These are phyloP conservation scores for Endocarpon pusillum DNA, from an alignment of 495 filamentous ascomycete species.

Conservation along the genomic window DNA sequence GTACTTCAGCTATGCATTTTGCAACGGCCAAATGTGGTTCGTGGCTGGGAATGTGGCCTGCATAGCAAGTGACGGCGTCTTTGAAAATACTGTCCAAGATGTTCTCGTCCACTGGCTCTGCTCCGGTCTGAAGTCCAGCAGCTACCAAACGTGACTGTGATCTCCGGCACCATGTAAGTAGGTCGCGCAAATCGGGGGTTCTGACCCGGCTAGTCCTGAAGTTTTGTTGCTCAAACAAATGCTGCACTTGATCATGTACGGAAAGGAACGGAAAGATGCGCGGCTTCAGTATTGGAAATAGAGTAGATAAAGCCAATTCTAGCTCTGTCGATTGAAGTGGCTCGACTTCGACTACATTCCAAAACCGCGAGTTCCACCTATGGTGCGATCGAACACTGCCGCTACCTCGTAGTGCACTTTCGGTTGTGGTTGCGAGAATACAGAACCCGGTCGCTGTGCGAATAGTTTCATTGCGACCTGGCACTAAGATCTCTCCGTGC, in stretches of 20 bases:
- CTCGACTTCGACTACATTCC: too few relatives aligned
- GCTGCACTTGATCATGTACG: too few relatives aligned
- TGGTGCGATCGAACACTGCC: slow-evolving; percentile 36
- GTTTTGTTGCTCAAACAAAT: too few relatives aligned
- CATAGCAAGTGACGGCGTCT: slow-evolving; percentile 79
- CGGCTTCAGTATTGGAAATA: too few relatives aligned
- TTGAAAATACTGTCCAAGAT: slow-evolving; percentile 73
- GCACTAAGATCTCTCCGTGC: slow-evolving; percentile 67
- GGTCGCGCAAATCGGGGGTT: too few relatives aligned
- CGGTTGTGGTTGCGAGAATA: slow-evolving; percentile 80
- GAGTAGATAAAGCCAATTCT: too few relatives aligned
- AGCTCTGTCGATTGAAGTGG: too few relatives aligned
- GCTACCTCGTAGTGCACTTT: slow-evolving; percentile 29
- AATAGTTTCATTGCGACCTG: slow-evolving; percentile 69
- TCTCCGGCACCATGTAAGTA: slow-evolving; percentile 79
- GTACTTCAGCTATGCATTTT: slow-evolving; percentile 55
- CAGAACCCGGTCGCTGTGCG: slow-evolving; percentile 69
- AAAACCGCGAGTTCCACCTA: too few relatives aligned
- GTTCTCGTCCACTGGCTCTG: slow-evolving; percentile 53
- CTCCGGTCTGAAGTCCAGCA: slow-evolving; percentile 47
- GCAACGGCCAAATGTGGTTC: slow-evolving; percentile 43
- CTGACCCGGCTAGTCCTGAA: too few relatives aligned
- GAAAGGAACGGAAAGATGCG: too few relatives aligned
- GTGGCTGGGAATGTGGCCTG: slow-evolving; percentile 53
- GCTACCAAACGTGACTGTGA: slow-evolving; percentile 40